A percentile compares a stretch with the other conserved stretches of the same genome.
These are phyloP conservation scores for Amanita phalloides DNA, from an alignment of 768 basidiomycete genomes.

Conservation along the genomic window DNA sequence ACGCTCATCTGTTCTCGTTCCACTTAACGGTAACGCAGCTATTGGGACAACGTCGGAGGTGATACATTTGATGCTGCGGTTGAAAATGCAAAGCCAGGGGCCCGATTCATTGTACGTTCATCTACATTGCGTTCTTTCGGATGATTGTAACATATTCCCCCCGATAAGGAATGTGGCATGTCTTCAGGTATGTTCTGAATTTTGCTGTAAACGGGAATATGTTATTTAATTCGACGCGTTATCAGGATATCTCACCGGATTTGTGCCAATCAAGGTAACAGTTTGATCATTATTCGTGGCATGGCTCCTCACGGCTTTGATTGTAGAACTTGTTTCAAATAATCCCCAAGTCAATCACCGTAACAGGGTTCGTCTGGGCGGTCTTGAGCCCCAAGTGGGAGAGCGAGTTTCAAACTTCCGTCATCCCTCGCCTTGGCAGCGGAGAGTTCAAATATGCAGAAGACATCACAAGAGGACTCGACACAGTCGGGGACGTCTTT, in stretches of 20 bases:
- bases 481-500: conserved; percentile 24
- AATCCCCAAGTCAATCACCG: conserved; percentile 29
- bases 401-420: conserved; percentile 28
- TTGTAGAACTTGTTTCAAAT: conserved; percentile 27
- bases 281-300: background rate
- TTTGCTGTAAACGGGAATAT: background rate
- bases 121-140: background rate
- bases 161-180: conserved; percentile 31
- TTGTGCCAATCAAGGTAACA: conserved; percentile 16
- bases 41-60: conserved; percentile 53
- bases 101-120: conserved; percentile 38
- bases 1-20: background rate
- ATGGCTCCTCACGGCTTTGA: background rate
- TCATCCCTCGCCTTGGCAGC: conserved; percentile 29
- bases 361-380: conserved; percentile 27
- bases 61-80: conserved; percentile 48
- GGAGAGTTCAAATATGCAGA: conserved; percentile 40
- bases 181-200: conserved; percentile 14
- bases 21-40: conserved; percentile 16
- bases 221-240: background rate
- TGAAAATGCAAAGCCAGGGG: conserved; percentile 27
- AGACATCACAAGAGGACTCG: conserved; percentile 33
- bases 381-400: conserved; percentile 22
- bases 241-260: conserved; percentile 23
- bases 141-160: background rate